Evolutionary conservation across 2,329 filamentous ascomycete genomes (phyloP).

Genomic region (Cadophora malorum): DNA sequence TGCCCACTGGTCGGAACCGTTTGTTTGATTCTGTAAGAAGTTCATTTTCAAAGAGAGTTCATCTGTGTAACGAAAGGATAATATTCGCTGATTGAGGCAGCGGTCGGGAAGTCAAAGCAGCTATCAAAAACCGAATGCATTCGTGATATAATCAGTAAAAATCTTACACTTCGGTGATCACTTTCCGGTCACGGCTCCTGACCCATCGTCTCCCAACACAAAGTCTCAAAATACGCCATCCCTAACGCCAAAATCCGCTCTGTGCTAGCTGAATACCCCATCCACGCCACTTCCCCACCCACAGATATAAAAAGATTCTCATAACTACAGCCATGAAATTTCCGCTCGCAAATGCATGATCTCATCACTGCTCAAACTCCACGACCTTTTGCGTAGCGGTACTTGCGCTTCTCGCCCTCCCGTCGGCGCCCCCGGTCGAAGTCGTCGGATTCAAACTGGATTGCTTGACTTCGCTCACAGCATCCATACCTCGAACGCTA

Average conservation of each 20-base stretch:
- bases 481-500: slow-evolving; percentile 44
- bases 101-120: neutral
- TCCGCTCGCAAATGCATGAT: neutral
- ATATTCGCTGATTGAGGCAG: neutral
- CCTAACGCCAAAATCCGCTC: slow-evolving; percentile 18
- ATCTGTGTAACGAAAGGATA: neutral
- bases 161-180: neutral
- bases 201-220: neutral
- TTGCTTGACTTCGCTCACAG: slow-evolving; percentile 31
- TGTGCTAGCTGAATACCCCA: slow-evolving; percentile 11
- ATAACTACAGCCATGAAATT: neutral
- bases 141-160: neutral
- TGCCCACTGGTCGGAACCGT: too few species aligned
- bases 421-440: slow-evolving; percentile 41
- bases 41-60: too few species aligned
- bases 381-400: slow-evolving; percentile 50
- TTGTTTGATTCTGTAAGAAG: too few species aligned
- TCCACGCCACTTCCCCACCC: slow-evolving; percentile 2
- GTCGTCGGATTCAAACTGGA: slow-evolving; percentile 29
- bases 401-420: slow-evolving; percentile 40
- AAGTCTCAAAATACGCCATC: slow-evolving; percentile 13
- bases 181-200: neutral
- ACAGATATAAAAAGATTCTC: slow-evolving; percentile 6
- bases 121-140: neutral
- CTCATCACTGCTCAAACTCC: slow-evolving; percentile 51